A percentile compares a stretch with the other conserved stretches of the same genome.
Conservation (phyloP, 73 alveolate genomes). For the Effrenium voratum region DNA sequence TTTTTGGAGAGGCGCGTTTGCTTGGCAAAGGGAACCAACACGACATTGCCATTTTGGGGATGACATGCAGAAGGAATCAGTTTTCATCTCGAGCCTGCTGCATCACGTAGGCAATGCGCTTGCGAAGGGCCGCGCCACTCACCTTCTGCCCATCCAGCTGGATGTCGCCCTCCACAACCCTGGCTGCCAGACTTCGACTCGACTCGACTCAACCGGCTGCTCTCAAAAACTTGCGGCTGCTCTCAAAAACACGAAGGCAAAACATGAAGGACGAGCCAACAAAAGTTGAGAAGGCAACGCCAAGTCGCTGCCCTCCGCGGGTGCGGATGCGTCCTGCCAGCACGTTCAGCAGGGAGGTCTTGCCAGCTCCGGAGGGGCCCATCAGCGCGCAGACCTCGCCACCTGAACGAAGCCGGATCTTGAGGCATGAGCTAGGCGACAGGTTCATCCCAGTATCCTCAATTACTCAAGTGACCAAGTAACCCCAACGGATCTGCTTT, state of each 20-base stretch:
- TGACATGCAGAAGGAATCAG: no score
- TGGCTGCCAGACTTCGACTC: no score
- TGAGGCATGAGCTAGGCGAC: background rate
- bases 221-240: no score
- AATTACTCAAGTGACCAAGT: background rate
- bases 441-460: background rate
- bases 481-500: background rate
- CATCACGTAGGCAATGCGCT: conserved; percentile 90
- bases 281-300: no score
- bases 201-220: no score
- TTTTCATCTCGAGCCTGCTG: no score
- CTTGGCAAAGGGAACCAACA: no score
- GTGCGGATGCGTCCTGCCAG: conserved; percentile 60
- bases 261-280: no score
- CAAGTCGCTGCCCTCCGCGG: conserved; percentile 63
- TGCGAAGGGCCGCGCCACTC: conserved; percentile 64
- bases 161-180: conserved; percentile 26
- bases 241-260: no score
- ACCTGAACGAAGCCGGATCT: conserved; percentile 16
- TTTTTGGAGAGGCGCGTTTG: no score
- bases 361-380: conserved; percentile 92
- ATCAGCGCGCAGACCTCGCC: conserved; percentile 84
- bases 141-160: conserved; percentile 30
- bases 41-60: no score
- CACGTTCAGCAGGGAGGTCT: conserved; percentile 75